Percentiles rank a stretch among this genome's conserved stretches.
These are phyloP conservation scores for Saccharomycopsis babjevae DNA, from an alignment of 805 yeast species.

Conservation along the genomic window DNA sequence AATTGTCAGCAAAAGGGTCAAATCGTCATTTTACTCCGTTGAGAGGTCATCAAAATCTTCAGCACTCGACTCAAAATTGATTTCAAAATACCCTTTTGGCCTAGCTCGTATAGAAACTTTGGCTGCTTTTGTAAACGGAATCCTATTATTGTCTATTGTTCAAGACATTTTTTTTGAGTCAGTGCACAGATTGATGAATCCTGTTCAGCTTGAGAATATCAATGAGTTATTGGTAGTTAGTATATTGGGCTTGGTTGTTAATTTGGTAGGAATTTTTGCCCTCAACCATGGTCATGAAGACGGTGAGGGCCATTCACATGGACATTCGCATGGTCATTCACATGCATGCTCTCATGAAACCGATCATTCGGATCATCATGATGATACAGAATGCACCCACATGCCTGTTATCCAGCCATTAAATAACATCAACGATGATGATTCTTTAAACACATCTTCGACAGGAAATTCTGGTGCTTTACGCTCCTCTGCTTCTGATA, in stretches of 20 bases:
- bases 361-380: conserved; percentile 16
- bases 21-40: conserved; percentile 23
- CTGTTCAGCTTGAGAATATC: conserved; percentile 69
- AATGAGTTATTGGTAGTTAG: conserved; percentile 81
- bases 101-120: conserved; percentile 76
- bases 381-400: conserved; percentile 16
- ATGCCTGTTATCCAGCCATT: conserved; percentile 13
- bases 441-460: background rate
- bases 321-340: conserved; percentile 23
- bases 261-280: conserved; percentile 86
- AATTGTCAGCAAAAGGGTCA: conserved; percentile 40
- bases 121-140: conserved; percentile 94
- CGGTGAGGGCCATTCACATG: conserved; percentile 31
- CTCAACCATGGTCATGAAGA: conserved; percentile 75
- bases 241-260: conserved; percentile 73
- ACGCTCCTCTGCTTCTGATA: conserved; percentile 13
- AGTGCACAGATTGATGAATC: conserved; percentile 65
- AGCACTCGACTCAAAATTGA: conserved; percentile 28
- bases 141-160: conserved; percentile 77
- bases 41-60: background rate
- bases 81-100: conserved; percentile 78
- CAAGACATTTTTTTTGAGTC: conserved; percentile 85
- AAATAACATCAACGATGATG: conserved; percentile 3
- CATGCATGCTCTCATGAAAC: conserved; percentile 20
- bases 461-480: background rate